phyloP scores from a whole-genome alignment of 306 rosid species.

The Abrus precatorius region DNA sequence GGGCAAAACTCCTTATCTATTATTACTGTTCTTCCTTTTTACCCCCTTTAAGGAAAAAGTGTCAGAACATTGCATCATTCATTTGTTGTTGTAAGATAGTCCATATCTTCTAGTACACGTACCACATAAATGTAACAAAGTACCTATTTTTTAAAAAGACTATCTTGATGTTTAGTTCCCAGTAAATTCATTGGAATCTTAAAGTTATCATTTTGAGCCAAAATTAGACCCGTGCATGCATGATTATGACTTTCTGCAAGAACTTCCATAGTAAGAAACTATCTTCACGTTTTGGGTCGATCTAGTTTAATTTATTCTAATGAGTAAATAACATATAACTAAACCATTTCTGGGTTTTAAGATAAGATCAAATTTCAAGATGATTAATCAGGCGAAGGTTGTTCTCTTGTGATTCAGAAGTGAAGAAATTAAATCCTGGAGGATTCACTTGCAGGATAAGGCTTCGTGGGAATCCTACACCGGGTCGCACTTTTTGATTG shows the following conservation, averaged over 20 bases:
- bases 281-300: neutral
- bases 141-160: neutral
- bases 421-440: too few species aligned
- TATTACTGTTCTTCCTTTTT: conserved; percentile 21
- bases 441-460: too few species aligned
- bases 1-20: conserved; percentile 26
- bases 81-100: conserved; percentile 16
- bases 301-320: neutral
- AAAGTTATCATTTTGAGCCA: neutral
- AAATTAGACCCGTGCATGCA: neutral
- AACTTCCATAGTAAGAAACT: neutral
- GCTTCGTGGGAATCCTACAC: too few species aligned
- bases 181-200: conserved; percentile 13
- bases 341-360: neutral
- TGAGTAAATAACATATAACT: neutral
- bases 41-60: conserved; percentile 7
- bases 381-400: neutral
- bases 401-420: too few species aligned
- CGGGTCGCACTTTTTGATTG: too few species aligned
- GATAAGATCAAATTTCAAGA: neutral
- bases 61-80: conserved; percentile 15
- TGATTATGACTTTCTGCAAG: neutral
- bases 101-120: neutral
- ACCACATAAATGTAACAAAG: neutral
- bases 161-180: conserved; percentile 15